Evolutionary conservation across 2,329 filamentous ascomycete genomes (phyloP), one percentile per base, ranked within the genome.

Genomic region (Colletotrichum melonis): DNA sequence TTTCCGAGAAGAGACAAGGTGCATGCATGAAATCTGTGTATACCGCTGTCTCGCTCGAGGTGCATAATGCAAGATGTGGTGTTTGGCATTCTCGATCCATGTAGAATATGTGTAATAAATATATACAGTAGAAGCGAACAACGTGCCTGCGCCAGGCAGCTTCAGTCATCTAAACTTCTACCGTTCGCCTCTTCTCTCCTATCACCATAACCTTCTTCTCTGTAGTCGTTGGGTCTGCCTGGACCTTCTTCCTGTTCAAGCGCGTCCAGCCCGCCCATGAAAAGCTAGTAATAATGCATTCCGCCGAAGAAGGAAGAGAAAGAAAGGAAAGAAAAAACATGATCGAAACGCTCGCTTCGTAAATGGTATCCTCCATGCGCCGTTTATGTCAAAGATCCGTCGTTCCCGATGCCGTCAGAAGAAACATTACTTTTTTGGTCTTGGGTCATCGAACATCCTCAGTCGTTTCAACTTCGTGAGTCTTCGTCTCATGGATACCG

Each of bases 361-460:
- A 16, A 35, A 24, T 66, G 38, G n/a, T 73, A 73, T 70, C 70
- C 69, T 70, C 30, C 73, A 66, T 69, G 46, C 56, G 70, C 69
- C 64, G 56, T 67, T 32, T 72, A 65, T 72, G 70, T 63, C 32
- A 54, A 67, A 55, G 16, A 12, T 19, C 14, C 24, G n/a, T 56
- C 55, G 7, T 26, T 5, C 12, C 26, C 32, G 32, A 57, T 71
- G 58, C 49, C 32, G 42, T 32, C 26, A 22, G 57, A 28, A 55
- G 22, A 19, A 55, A 35, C 42, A 60, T 65, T 28, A 30, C 49
- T 42, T 46, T 38, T 67, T 49, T 62, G 32, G 46, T 63, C 65
- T 74, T 38, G 22, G 28, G 19, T 63, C 12, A 49, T 60, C 57
- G 30, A 49, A 46, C 38, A 46, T 46, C 24, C 38, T 4, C 59